phyloP scores from a whole-genome alignment of 345 rosid species.

The Rhodomyrtus tomentosa region DNA sequence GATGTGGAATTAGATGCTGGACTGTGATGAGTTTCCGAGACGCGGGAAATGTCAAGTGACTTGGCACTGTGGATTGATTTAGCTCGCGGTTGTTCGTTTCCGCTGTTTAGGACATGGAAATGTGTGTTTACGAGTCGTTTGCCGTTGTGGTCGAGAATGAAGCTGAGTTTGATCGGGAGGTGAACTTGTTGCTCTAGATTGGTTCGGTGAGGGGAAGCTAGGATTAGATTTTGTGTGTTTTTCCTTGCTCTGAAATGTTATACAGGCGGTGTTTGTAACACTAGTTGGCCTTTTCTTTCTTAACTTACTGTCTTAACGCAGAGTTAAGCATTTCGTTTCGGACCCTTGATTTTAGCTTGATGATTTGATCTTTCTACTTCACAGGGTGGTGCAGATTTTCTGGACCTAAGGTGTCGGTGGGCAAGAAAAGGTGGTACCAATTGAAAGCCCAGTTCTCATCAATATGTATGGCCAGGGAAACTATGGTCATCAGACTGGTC shows the following conservation, averaged over 20 bases:
- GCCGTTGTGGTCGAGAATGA: neutral
- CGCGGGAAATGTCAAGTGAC: neutral
- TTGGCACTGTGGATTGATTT: neutral
- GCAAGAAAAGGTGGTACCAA: neutral
- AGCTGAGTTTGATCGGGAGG: neutral
- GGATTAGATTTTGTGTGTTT: neutral
- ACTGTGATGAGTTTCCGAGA: neutral
- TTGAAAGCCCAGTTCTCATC: neutral
- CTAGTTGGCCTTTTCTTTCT: neutral
- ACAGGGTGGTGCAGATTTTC: neutral
- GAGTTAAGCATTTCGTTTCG: neutral
- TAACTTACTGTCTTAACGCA: neutral
- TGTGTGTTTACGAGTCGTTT: neutral
- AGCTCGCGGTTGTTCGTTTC: neutral
- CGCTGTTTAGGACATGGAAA: neutral
- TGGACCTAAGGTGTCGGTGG: neutral
- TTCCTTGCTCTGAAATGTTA: neutral
- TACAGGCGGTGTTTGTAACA: neutral
- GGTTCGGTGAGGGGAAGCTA: neutral
- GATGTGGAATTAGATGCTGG: neutral
- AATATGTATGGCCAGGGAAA: conserved; percentile 30
- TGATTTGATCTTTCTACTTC: neutral
- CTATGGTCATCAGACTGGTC: conserved; percentile 4
- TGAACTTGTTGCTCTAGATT: neutral
- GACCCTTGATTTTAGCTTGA: neutral